Base-by-base conservation (phyloP, 768 basidiomycete species). In the Podaxis pistillaris region DNA sequence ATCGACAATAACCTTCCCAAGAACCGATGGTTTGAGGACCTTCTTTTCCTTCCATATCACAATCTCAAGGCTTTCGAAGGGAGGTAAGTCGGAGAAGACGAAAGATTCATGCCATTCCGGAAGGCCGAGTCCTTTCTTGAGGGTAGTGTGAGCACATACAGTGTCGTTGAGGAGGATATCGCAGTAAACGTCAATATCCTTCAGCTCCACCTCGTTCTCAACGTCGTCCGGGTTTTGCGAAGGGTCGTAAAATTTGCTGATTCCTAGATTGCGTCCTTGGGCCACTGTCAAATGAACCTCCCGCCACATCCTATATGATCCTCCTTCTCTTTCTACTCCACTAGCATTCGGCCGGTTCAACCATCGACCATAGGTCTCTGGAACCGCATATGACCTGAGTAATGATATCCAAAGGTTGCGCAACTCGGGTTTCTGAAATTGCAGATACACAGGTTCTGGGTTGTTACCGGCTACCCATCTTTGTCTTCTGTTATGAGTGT, bases 71-170 rank as follows among this genome's bases (percentile, higher is more conserved):
- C 81, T 82, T 63, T 87, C 85, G 68, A 93, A 93, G 0, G 90
- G 90, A 17, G 93, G 91, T 28, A 95, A 75, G 68, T 93, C 91
- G 1, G 85, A 71, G 65, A 93, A 88, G 22, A 75, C 71, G 71
- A 96, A 94, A 46, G 69, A 78, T 74, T 96, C 94, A 65, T 91
- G 89, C 94, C 94, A 96, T 69, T 92, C 87, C 0, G 88, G 86
- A 47, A 82, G 81, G 40, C 83, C 85, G 58, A 83, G 75, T 19
- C 85, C 85, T 66, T 83, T 88, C 74, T 87, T 89, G 60, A 87
- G 79, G 1, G 89, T 88, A 1, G 93, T 93, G 58, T 89, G 83
- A 57, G 89, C 91, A 64, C 86, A 86, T 15, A 90, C 73, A 24
- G 79, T 79, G 66, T 81, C 81, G 66, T 92, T 91, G 50, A 90